Base-by-base conservation (phyloP, 345 rosid genomes). In the Psidium friedrichsthalianum region DNA sequence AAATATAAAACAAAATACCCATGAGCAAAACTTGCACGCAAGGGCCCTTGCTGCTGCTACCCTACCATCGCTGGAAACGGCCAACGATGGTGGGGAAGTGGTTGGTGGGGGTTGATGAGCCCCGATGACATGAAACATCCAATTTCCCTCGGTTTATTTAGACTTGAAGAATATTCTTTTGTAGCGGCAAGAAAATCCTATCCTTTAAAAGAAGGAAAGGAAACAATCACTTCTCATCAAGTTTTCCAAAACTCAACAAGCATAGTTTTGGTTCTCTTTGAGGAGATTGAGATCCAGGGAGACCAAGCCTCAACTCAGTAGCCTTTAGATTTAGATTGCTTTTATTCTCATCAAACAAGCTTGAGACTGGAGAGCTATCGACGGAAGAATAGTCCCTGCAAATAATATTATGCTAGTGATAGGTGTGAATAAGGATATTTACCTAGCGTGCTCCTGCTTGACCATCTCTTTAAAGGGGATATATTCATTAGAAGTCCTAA, bases 211-310 rank as follows among this genome's bases (percentile, higher is more conserved):
- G n/a, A 84, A 93, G 90, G 88, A 96, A 85, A 14, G 99, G 95
- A 89, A 95, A 95, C 86, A 96, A 90, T 15, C 89, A 93, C 64
- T 94, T 94, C 93, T 93, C 98, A 82, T 94, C 94, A 11, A 91
- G 91, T 42, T 92, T 94, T 87, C 90, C 90, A 3, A 92, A 85
- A 47, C 88, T 89, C 51, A 88, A 81, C 90, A 93, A 87, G 86
- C 92, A 87, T 83, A 92, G 84, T 49, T 90, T 91, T 1, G 89
- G 84, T 56, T 90, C 95, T 86, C 98, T 93, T 74, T 92, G 88
- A 1, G 96, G 98, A 56, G 96, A 94, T 74, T 87, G 96, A 2
- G 93, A 94, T 83, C 96, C 95, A 36, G 36, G 36, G 36, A 36
- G 36, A 36, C 36, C 36, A 36, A 36, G 36, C 36, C 36, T 36